Conservation (phyloP, 768 basidiomycete genomes). For the Cantharellus cinnabarinus region DNA sequence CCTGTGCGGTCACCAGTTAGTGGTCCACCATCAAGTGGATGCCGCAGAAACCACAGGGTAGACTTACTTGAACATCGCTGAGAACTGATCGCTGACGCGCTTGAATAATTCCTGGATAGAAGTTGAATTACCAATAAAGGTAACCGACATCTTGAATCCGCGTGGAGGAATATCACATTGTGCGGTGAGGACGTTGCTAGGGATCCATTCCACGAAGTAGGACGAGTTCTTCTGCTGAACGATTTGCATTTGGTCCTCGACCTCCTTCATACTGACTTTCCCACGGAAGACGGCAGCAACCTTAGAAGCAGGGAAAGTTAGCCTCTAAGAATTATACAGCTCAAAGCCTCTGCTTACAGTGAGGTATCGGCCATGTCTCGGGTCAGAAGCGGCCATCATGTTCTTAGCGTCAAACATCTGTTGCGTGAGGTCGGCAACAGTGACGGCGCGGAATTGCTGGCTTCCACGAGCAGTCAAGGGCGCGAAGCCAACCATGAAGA, state of each 20-base stretch:
- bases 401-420: constrained; percentile 99
- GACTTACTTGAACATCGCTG: constrained; percentile 83
- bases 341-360: constrained; percentile 33
- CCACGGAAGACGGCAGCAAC: constrained; percentile 97
- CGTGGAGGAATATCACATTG: constrained; percentile 97
- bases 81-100: constrained; percentile 95
- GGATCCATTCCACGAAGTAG: constrained; percentile 99
- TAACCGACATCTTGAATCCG: constrained; percentile 90
- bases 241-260: constrained; percentile 97
- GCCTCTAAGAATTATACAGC: background rate
- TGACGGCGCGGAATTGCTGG: constrained; percentile 89
- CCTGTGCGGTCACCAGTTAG: constrained; percentile 54
- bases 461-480: constrained; percentile 87
- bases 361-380: constrained; percentile 90
- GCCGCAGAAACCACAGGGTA: constrained; percentile 92
- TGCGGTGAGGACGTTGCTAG: constrained; percentile 94
- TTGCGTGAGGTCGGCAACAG: constrained; percentile 91
- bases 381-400: constrained; percentile 99
- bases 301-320: constrained; percentile 15
- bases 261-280: constrained; percentile 99
- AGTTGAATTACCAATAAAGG: constrained; percentile 94
- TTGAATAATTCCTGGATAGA: constrained; percentile 98
- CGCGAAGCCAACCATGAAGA: constrained; percentile 96
- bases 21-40: constrained; percentile 94
- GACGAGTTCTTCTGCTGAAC: constrained; percentile 96